Percentiles rank a stretch among this genome's conserved stretches.
Evolutionary conservation across 306 rosid genomes (phyloP).

Genomic region (Trifolium dubium): DNA sequence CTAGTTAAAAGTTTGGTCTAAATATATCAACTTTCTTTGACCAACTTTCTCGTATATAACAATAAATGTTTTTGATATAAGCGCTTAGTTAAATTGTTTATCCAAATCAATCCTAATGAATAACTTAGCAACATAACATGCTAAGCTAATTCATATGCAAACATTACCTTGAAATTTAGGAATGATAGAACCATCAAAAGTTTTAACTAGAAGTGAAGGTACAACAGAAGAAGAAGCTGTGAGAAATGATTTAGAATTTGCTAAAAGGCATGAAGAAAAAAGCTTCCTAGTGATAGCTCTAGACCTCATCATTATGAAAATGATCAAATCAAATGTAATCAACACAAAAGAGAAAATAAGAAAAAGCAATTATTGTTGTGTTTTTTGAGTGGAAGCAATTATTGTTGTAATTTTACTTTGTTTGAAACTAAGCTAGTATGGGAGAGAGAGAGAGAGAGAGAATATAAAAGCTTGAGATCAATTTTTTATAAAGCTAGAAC

Average conservation of each 20-base stretch:
- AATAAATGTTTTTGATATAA: background rate
- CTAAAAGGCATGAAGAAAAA: conserved; percentile 35
- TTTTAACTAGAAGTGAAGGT: conserved; percentile 33
- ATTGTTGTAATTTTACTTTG: conserved; percentile 1
- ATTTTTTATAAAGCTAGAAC: conserved; percentile 17
- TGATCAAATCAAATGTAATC: background rate
- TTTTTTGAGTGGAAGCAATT: conserved; percentile 5
- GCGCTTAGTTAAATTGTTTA: background rate
- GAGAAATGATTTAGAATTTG: conserved; percentile 38
- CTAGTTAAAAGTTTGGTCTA: no score
- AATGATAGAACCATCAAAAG: conserved; percentile 19
- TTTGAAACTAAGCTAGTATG: conserved; percentile 16
- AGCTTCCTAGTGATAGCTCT: conserved; percentile 43
- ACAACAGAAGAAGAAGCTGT: conserved; percentile 30
- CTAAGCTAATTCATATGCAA: background rate
- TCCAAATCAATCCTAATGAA: background rate
- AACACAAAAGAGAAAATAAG: conserved; percentile 15
- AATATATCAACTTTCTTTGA: no score
- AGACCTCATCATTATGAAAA: conserved; percentile 52
- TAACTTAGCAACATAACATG: background rate
- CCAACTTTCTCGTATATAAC: no score
- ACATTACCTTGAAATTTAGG: conserved; percentile 40
- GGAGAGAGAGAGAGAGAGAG: no score
- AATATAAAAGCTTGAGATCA: conserved; percentile 15
- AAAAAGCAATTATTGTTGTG: background rate